These are phyloP conservation scores for Populus nigra DNA, from an alignment of 345 rosid genomes.

Conservation along the genomic window DNA sequence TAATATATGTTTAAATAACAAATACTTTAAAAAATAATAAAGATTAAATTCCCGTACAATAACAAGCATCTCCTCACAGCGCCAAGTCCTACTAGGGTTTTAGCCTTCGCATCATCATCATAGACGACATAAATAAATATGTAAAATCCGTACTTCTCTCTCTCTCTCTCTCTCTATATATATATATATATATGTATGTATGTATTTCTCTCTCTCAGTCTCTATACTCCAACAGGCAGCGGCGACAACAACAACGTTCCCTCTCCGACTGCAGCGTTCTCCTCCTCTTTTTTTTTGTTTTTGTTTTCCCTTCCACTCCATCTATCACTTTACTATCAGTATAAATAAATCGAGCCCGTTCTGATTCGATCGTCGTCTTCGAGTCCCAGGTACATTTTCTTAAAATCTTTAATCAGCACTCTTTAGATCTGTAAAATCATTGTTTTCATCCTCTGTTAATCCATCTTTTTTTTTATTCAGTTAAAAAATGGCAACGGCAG, in stretches of 20 bases:
- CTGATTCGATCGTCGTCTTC: background rate
- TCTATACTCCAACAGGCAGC: background rate
- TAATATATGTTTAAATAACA: too few species aligned
- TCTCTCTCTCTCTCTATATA: background rate
- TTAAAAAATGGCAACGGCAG: conserved; percentile 10
- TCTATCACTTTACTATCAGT: background rate
- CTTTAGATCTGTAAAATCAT: conserved; percentile 4
- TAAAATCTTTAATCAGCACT: background rate
- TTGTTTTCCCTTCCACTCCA: background rate
- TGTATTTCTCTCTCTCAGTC: too few species aligned
- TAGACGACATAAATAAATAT: too few species aligned
- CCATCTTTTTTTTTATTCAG: background rate
- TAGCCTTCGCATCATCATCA: too few species aligned
- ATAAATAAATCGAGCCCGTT: too few species aligned
- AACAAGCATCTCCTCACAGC: too few species aligned
- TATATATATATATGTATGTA: too few species aligned
- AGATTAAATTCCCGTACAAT: too few species aligned
- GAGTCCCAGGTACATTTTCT: background rate
- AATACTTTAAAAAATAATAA: too few species aligned
- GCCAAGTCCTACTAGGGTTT: too few species aligned
- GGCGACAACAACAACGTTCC: background rate
- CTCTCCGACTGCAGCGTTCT: background rate
- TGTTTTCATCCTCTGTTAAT: background rate
- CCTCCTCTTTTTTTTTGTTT: too few species aligned
- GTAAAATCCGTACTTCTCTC: background rate